A percentile compares a stretch with the other conserved stretches of the same genome.
Evolutionary conservation across 257 asterid genomes (phyloP).

Genomic region (Jacaranda copaia): DNA sequence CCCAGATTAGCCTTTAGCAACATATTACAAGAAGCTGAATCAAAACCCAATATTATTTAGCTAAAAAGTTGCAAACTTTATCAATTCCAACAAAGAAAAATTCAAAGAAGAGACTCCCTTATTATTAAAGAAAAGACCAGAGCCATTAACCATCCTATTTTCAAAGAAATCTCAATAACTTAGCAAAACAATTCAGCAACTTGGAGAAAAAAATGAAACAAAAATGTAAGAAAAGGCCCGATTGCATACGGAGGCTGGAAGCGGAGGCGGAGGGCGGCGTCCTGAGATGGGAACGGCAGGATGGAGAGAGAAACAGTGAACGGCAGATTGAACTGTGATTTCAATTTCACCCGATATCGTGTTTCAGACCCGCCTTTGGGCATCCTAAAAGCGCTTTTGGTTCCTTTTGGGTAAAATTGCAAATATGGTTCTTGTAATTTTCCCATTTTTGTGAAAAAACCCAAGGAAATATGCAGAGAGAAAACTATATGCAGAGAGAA

Average conservation of each 20-base stretch:
- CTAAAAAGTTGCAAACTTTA: not conserved
- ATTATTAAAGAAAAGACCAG: not conserved
- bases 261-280: too few relatives aligned
- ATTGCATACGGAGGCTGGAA: conserved; percentile 1
- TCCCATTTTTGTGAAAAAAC: not conserved
- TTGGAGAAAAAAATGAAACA: not conserved
- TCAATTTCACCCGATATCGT: not conserved
- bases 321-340: not conserved
- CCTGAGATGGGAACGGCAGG: too few relatives aligned
- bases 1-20: not conserved
- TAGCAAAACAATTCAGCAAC: not conserved
- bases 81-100: conserved; percentile 3
- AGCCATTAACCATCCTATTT: not conserved
- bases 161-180: not conserved
- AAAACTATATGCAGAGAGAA: not conserved
- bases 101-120: not conserved
- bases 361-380: not conserved
- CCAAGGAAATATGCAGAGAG: not conserved
- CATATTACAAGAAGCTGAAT: not conserved
- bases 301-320: not conserved
- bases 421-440: not conserved
- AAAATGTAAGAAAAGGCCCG: not conserved
- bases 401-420: not conserved
- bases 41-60: not conserved
- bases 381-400: not conserved